Evolutionary conservation across 2,329 filamentous ascomycete genomes (phyloP).

Genomic region (Aspergillus thermomutatus): DNA sequence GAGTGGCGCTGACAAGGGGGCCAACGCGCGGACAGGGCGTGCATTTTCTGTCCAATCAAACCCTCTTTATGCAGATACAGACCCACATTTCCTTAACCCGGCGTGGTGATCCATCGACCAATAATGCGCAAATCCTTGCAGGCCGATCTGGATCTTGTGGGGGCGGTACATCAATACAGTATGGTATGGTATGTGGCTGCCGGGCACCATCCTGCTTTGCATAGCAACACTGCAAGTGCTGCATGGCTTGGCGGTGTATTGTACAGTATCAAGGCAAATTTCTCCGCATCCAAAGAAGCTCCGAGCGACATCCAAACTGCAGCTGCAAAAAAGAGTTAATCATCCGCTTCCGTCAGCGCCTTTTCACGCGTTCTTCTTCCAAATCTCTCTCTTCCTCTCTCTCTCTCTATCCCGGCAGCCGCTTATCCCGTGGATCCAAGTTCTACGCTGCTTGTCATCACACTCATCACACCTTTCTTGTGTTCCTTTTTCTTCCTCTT

Average conservation of each 20-base stretch:
- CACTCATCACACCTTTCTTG: conserved; percentile 14
- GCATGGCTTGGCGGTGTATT: conserved; percentile 2
- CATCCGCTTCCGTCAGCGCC: conserved; percentile 15
- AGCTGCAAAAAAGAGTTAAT: conserved; percentile 3
- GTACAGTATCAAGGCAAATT: conserved; percentile 13
- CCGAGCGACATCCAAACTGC: conserved; percentile 5
- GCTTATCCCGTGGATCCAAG: conserved; percentile 11
- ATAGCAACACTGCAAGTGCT: conserved; percentile 1
- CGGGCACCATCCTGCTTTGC: not conserved
- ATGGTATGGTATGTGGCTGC: conserved; percentile 11
- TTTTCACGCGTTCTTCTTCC: conserved; percentile 10
- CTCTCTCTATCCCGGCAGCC: not conserved
- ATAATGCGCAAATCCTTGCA: conserved; percentile 19
- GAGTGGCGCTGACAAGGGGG: conserved; percentile 8
- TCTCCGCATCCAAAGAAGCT: conserved; percentile 20
- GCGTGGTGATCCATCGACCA: conserved; percentile 12
- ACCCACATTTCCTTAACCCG: conserved; percentile 8
- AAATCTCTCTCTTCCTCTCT: not conserved
- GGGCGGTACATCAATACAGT: conserved; percentile 5
- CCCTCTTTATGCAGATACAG: not conserved
- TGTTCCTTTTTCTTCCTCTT: conserved; percentile 8
- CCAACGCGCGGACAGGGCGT: conserved; percentile 17
- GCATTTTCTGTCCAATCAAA: conserved; percentile 9
- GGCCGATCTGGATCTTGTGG: conserved; percentile 17
- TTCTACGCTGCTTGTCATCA: conserved; percentile 5